Conservation (phyloP, 202 grass and related monocot species). For the Saccharum hybrid region DNA sequence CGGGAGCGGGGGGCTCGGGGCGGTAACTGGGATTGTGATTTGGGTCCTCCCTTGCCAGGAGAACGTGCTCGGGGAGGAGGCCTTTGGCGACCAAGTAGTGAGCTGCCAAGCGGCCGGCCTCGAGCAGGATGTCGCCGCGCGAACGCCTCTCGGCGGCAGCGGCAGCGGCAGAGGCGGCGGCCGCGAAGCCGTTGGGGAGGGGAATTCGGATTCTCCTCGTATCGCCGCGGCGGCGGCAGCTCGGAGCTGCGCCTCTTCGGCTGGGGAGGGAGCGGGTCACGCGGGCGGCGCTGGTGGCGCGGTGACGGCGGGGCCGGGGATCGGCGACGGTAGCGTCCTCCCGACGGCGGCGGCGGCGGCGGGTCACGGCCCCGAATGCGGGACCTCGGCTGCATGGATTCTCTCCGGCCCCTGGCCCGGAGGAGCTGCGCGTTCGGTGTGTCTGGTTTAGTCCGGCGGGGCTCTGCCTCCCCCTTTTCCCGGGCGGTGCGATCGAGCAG, state of each 20-base stretch:
- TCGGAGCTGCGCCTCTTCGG: constrained; percentile 33
- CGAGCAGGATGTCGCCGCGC: constrained; percentile 48
- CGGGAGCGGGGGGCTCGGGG: constrained; percentile 13
- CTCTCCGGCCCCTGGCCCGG: neutral
- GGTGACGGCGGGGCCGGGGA: constrained; percentile 25
- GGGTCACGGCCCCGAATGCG: constrained; percentile 49
- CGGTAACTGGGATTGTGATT: neutral
- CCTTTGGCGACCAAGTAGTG: constrained; percentile 63
- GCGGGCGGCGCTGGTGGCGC: constrained; percentile 41
- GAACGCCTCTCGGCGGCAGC: neutral
- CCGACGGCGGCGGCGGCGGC: neutral
- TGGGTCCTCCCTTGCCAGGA: constrained; percentile 46
- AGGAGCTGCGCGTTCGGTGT: neutral
- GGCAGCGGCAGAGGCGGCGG: neutral
- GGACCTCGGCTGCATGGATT: constrained; percentile 44
- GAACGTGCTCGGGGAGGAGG: constrained; percentile 53
- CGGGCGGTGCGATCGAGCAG: neutral
- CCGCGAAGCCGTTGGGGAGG: constrained; percentile 4
- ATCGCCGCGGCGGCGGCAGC: constrained; percentile 21
- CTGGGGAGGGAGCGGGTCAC: neutral
- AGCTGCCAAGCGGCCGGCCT: constrained; percentile 65
- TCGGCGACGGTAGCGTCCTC: constrained; percentile 38
- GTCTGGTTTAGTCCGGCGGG: constrained; percentile 42
- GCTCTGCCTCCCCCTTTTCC: neutral
- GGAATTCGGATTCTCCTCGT: constrained; percentile 32